phyloP scores from a whole-genome alignment of 73 alveolate species.

The Halteria grandinella region DNA sequence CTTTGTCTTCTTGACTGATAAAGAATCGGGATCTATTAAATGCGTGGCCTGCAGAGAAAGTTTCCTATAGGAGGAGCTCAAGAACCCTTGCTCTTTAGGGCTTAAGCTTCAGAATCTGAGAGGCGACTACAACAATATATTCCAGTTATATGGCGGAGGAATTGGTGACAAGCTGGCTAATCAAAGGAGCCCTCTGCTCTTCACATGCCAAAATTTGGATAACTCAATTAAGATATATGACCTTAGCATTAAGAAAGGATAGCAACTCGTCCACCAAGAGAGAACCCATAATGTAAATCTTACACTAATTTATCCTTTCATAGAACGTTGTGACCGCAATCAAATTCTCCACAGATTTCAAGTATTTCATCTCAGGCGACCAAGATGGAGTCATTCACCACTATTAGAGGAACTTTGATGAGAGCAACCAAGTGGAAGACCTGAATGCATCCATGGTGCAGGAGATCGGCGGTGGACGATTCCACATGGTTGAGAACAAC shows the following conservation, averaged over 20 bases:
- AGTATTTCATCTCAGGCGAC: slow-evolving; percentile 35
- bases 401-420: slow-evolving; percentile 16
- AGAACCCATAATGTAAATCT: slow-evolving; percentile 4
- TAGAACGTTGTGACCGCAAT: slow-evolving; percentile 39
- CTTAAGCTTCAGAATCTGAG: background rate
- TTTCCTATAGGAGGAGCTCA: slow-evolving; percentile 18
- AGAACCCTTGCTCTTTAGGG: background rate
- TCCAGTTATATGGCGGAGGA: slow-evolving; percentile 6
- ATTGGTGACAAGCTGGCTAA: background rate
- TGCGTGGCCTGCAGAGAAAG: slow-evolving; percentile 39
- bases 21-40: background rate
- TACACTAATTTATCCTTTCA: background rate
- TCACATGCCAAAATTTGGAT: slow-evolving; percentile 30
- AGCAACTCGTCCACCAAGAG: slow-evolving; percentile 14
- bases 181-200: slow-evolving; percentile 16
- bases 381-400: slow-evolving; percentile 32
- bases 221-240: slow-evolving; percentile 33
- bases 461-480: background rate
- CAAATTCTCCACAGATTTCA: slow-evolving; percentile 10
- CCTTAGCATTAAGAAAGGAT: slow-evolving; percentile 24
- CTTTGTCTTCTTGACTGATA: slow-evolving; percentile 23
- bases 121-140: slow-evolving; percentile 8
- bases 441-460: background rate
- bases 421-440: background rate
- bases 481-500: background rate